Evolutionary conservation across 2,329 filamentous ascomycete species (phyloP), one percentile per base, ranked within the genome.

Genomic region (Phyllosticta citrichinensis): DNA sequence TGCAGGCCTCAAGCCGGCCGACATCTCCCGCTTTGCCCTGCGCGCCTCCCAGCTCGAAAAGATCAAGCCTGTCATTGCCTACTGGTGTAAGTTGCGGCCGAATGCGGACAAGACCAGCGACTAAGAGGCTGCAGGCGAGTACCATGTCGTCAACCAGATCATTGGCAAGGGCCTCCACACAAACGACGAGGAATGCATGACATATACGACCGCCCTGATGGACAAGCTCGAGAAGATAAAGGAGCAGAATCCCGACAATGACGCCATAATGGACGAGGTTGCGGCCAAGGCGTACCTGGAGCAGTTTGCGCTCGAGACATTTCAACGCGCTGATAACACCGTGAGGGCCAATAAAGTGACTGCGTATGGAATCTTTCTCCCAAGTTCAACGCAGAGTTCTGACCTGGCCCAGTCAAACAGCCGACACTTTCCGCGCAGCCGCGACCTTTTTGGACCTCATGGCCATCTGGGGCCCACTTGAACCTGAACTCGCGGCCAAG

Each of bases 121-220:
- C 62, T 65, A 60, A 62, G 66, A 65, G 67, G 64, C 50, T 60
- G 58, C 63, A 94, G 90, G 89, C 73, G 87, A 95, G 70, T 96
- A 94, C 74, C 94, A 90, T 81, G 89, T 94, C 25, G 88, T 96
- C 55, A 91, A 97, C 69, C 89, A 95, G 71, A 95, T 99, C 66
- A 84, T 99, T 14, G 81, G 83, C 58, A 89, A 87, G 71, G 82
- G 85, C 53, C 83, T 97, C 51, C 93, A 97, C 76, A 87, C 82
- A 63, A 77, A 81, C 66, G 88, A 94, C 71, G 82, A 88, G 65
- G 91, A 93, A 70, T 87, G 88, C 68, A 85, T 89, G 68, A 76
- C 81, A 65, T 99, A 91, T 74, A 96, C 93, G 0, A 89, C 86
- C 56, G 80, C 80, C 25, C 78, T 97, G 67, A 94, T 99, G 86